Conservation (phyloP, 441 rosid species). For the Populus tomentosa region DNA sequence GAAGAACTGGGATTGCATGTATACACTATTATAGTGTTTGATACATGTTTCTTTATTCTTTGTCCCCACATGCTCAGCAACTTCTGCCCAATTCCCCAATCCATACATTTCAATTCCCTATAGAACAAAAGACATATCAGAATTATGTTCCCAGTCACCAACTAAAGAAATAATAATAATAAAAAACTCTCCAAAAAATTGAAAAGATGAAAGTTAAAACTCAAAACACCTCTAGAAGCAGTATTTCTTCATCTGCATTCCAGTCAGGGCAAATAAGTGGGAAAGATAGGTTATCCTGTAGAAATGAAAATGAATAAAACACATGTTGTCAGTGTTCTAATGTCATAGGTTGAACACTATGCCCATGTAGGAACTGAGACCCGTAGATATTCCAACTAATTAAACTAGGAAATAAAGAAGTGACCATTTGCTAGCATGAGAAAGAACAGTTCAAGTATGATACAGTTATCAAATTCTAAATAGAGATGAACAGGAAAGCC, state of each 20-base stretch:
- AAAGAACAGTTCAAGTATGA: conserved; percentile 2
- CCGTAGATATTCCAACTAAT: background rate
- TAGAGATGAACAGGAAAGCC: background rate
- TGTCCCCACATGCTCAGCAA: conserved; percentile 98
- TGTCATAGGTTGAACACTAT: background rate
- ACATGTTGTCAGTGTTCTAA: background rate
- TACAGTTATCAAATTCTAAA: background rate
- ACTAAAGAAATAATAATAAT: too few relatives aligned
- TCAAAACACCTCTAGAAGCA: conserved; percentile 74
- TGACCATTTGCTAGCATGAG: background rate
- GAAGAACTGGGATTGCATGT: conserved; percentile 76
- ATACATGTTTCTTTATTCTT: conserved; percentile 88
- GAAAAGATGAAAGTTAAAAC: background rate
- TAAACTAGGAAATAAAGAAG: background rate
- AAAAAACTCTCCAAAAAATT: background rate
- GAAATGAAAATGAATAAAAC: conserved; percentile 11
- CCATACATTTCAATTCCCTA: conserved; percentile 99
- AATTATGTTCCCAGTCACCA: background rate
- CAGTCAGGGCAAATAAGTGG: conserved; percentile 88
- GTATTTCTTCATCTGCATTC: conserved; percentile 96
- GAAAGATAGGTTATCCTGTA: conserved; percentile 78
- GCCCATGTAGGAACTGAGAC: background rate
- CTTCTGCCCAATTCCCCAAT: conserved; percentile 92
- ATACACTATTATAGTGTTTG: conserved; percentile 67
- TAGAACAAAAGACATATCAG: background rate